phyloP scores from a whole-genome alignment of 345 rosid genomes.

The Brassica rapa region DNA sequence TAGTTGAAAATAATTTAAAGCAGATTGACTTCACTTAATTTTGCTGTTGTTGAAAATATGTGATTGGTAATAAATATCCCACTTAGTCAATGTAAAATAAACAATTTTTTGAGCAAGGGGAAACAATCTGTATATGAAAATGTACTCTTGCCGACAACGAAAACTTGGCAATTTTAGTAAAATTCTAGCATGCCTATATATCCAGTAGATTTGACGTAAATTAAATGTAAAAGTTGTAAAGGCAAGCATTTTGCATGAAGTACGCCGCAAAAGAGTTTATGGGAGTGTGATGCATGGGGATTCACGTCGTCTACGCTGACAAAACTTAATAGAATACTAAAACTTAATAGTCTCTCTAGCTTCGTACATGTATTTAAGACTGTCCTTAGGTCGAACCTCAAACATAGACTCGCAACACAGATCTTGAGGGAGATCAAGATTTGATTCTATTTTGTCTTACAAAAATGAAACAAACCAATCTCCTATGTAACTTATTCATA shows the following conservation, averaged over 20 bases:
- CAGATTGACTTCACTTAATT: too few species aligned
- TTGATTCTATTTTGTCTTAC: neutral
- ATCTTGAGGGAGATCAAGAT: conserved; percentile 14
- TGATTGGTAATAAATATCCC: too few species aligned
- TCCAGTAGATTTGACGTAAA: neutral
- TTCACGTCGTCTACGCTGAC: conserved; percentile 32
- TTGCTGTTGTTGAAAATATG: too few species aligned
- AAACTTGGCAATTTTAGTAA: conserved; percentile 4
- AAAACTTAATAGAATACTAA: neutral
- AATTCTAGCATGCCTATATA: neutral
- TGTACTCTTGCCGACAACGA: neutral
- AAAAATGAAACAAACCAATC: conserved; percentile 42
- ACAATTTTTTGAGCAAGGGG: neutral
- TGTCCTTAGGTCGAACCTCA: conserved; percentile 13
- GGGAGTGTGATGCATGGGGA: conserved; percentile 36
- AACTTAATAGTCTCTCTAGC: conserved; percentile 14
- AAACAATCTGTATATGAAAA: neutral
- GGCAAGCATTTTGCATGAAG: conserved; percentile 43
- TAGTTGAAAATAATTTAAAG: too few species aligned
- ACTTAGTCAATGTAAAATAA: too few species aligned
- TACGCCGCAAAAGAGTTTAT: conserved; percentile 52
- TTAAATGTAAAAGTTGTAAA: neutral
- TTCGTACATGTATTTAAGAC: conserved; percentile 24
- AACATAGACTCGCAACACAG: conserved; percentile 18
- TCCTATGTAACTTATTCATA: conserved; percentile 38